Evolutionary conservation across 192 early-diverging fungal genomes (phyloP), one percentile per base, ranked within the genome.

Genomic region (Chytriomyces hyalinus): DNA sequence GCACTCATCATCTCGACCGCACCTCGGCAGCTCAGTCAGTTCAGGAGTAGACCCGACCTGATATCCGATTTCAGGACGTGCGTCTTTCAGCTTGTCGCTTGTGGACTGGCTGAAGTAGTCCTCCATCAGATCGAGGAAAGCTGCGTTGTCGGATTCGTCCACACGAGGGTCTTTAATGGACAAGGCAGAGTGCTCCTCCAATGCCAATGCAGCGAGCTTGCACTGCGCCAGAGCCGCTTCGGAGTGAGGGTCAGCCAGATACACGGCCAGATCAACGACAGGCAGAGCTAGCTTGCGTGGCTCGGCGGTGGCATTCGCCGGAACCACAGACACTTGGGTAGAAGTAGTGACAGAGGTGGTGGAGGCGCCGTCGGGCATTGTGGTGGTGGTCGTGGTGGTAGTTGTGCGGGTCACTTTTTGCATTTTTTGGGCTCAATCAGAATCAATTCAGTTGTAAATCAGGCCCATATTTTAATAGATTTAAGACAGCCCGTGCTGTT

Each of bases 121-220:
- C 77, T 93, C 92, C 78, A 93, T 81, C 73, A 88, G 82, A 83
- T 93, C 87, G 10, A 87, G 69, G 77, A 88, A 91, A 11, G 62
- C 57, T n/a, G 66, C 20, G 80, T 84, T 86, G 59, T 84, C 75
- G 24, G 48, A 73, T 74, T 88, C 87, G 66, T 80, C 82, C 51
- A 92, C 91, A 57, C 91, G 86, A n/a, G 92, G 90, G 80, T 93
- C 91, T 63, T 84, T 84, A 68, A 92, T 80, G 50, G 88, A 83
- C 51, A 92, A 82, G 17, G 89, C 89, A 24, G 89, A 89, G 87
- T 87, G 90, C 47, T 86, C 86, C 24, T 81, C 81, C 49, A 93
- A 81, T 59, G 90, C 88, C 67, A 88, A 82, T 9, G 92, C 87
- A 57, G 88, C 86, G 87, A 90, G 59, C 15, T 11, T 20, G 47